phyloP scores from a whole-genome alignment of 2,329 filamentous ascomycete genomes.

The Pseudocercospora ulei region DNA sequence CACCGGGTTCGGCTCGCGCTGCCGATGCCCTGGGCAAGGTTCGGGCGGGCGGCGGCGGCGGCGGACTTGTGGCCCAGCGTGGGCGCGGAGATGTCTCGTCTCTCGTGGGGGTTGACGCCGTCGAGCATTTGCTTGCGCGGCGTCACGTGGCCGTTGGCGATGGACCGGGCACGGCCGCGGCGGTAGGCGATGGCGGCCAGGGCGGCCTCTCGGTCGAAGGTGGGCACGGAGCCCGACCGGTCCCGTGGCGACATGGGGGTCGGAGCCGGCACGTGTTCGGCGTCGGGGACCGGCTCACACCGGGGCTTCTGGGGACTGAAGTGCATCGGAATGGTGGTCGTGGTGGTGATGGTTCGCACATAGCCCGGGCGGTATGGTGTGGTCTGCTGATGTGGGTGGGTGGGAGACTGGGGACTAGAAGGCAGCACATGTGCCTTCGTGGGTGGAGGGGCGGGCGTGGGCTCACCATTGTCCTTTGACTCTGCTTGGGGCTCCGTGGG shows the following conservation, averaged over 20 bases:
- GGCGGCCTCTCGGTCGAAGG: slow-evolving; percentile 56
- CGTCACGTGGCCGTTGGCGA: slow-evolving; percentile 54
- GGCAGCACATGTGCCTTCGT: slow-evolving; percentile 34
- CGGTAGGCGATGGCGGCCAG: slow-evolving; percentile 65
- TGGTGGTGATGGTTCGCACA: slow-evolving; percentile 41
- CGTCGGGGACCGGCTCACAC: slow-evolving; percentile 17
- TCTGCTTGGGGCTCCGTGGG: slow-evolving; percentile 16
- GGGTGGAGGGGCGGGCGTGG: slow-evolving; percentile 10
- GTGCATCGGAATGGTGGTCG: slow-evolving; percentile 42
- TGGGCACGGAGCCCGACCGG: slow-evolving; percentile 19
- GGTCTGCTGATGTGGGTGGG: slow-evolving; percentile 20
- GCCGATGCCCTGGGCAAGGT: slow-evolving; percentile 8
- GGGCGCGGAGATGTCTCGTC: slow-evolving; percentile 43
- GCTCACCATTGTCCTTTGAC: slow-evolving; percentile 9
- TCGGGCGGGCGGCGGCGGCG: slow-evolving; percentile 8
- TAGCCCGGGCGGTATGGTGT: slow-evolving; percentile 26
- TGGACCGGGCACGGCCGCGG: slow-evolving; percentile 59
- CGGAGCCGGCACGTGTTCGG: slow-evolving; percentile 22
- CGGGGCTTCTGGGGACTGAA: slow-evolving; percentile 37
- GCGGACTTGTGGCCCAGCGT: slow-evolving; percentile 26
- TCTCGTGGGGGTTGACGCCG: slow-evolving; percentile 37
- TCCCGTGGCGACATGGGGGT: slow-evolving; percentile 16
- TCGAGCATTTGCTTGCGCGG: slow-evolving; percentile 51
- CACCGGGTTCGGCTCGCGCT: slow-evolving; percentile 12
- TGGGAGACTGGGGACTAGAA: slow-evolving; percentile 33